A percentile compares a stretch with the other conserved stretches of the same genome.
Conservation (phyloP, 371 early-diverging fungal species). For the Mortierella sp. region DNA sequence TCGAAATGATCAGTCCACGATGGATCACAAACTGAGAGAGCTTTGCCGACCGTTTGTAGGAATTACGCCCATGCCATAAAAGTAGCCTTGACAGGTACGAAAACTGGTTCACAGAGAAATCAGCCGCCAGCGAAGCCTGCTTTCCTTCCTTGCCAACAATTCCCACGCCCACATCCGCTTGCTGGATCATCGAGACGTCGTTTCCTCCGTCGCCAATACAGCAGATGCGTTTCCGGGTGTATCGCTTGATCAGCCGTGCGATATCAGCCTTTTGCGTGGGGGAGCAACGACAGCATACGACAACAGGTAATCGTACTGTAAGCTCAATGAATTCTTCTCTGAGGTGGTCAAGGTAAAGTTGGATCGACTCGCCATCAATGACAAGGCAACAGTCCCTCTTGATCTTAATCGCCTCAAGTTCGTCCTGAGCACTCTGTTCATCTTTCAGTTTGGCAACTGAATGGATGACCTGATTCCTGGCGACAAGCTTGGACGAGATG, state of each 20-base stretch:
- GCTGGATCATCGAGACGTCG: slow-evolving; percentile 99
- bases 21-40: slow-evolving; percentile 99
- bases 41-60: slow-evolving; percentile 95
- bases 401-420: slow-evolving; percentile 69
- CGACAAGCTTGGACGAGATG: slow-evolving; percentile 91
- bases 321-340: slow-evolving; percentile 85
- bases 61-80: slow-evolving; percentile 98
- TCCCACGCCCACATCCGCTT: slow-evolving; percentile 98
- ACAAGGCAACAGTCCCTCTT: slow-evolving; percentile 88
- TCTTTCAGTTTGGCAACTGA: slow-evolving; percentile 69
- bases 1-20: slow-evolving; percentile 96
- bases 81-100: slow-evolving; percentile 83
- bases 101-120: slow-evolving; percentile 96
- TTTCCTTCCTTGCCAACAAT: slow-evolving; percentile 99
- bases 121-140: slow-evolving; percentile 98
- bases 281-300: slow-evolving; percentile 98
- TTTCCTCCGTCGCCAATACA: slow-evolving; percentile 99
- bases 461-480: slow-evolving; percentile 88
- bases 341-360: slow-evolving; percentile 81
- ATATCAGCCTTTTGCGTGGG: slow-evolving; percentile 99
- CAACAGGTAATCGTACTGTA: slow-evolving; percentile 84
- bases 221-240: slow-evolving; percentile 82
- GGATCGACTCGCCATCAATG: slow-evolving; percentile 96
- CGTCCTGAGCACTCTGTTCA: slow-evolving; percentile 67
- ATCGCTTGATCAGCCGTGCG: slow-evolving; percentile 85